Conservation (phyloP, 177 flowering plant genomes). For the Telopea speciosissima region DNA sequence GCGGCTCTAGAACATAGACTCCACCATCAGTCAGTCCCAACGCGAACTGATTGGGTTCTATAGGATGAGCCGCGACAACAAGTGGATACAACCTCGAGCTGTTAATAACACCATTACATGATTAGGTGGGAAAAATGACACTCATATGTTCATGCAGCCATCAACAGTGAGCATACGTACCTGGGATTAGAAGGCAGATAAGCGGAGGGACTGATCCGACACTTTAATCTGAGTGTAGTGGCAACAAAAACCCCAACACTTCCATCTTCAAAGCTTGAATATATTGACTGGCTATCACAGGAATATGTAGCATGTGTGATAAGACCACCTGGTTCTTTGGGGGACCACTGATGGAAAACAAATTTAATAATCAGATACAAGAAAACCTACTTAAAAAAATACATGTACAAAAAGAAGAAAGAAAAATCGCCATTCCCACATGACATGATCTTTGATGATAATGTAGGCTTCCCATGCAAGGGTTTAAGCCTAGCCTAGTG, state of each 20-base stretch:
- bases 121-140: neutral
- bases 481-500: neutral
- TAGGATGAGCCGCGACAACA: slow-evolving; percentile 87
- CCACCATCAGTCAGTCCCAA: slow-evolving; percentile 85
- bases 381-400: neutral
- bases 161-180: slow-evolving; percentile 19
- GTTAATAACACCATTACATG: slow-evolving; percentile 1
- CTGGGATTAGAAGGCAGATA: slow-evolving; percentile 65
- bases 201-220: slow-evolving; percentile 59
- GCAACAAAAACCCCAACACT: slow-evolving; percentile 65
- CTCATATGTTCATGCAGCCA: neutral
- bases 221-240: slow-evolving; percentile 53
- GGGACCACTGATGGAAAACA: slow-evolving; percentile 46
- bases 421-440: neutral
- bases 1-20: slow-evolving; percentile 73
- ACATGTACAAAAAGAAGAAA: neutral
- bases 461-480: neutral
- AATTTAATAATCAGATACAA: neutral
- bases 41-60: slow-evolving; percentile 79
- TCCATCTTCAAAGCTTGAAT: slow-evolving; percentile 79
- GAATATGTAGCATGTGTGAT: slow-evolving; percentile 89
- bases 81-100: slow-evolving; percentile 60
- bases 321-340: slow-evolving; percentile 62
- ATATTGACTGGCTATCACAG: slow-evolving; percentile 82
- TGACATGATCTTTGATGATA: neutral